Evolutionary conservation across 1,284 basidiomycete species (phyloP).

Genomic region (Erythrobasidium hasegawianum): DNA sequence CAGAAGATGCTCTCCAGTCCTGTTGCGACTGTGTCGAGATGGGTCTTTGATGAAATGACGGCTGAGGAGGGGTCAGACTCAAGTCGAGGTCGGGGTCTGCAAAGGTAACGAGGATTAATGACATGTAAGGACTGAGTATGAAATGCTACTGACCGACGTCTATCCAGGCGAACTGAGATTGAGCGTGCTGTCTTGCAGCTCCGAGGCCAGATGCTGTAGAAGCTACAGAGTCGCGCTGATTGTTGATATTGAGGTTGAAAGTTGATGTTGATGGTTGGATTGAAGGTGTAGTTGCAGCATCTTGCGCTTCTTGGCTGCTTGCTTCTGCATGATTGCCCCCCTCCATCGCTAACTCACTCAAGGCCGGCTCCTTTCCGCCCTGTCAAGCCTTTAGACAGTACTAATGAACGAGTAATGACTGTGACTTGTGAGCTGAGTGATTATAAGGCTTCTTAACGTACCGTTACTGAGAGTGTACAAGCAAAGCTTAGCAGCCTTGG

Average conservation of each 20-base stretch:
- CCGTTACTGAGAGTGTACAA: too few relatives aligned
- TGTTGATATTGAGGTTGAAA: too few relatives aligned
- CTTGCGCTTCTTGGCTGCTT: not conserved
- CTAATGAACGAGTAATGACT: too few relatives aligned
- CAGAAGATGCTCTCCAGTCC: not conserved
- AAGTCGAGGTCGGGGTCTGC: not conserved
- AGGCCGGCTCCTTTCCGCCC: not conserved
- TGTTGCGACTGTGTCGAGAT: not conserved
- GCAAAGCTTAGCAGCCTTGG: too few relatives aligned
- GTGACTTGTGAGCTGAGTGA: too few relatives aligned
- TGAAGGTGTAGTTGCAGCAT: too few relatives aligned
- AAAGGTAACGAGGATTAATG: too few relatives aligned
- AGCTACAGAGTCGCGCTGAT: not conserved
- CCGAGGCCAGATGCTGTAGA: not conserved
- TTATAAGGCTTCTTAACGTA: too few relatives aligned
- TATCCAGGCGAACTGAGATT: not conserved
- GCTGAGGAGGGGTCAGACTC: not conserved
- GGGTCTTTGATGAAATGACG: not conserved
- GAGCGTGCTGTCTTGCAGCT: not conserved
- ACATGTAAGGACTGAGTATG: too few relatives aligned
- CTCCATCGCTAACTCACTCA: not conserved
- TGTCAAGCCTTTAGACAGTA: too few relatives aligned
- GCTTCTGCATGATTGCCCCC: not conserved
- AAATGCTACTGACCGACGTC: not conserved
- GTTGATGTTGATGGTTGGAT: conserved; percentile 1